A percentile compares a stretch with the other conserved stretches of the same genome.
phyloP scores from a whole-genome alignment of 2,329 filamentous ascomycete species.

The Botrytis paeoniae region DNA sequence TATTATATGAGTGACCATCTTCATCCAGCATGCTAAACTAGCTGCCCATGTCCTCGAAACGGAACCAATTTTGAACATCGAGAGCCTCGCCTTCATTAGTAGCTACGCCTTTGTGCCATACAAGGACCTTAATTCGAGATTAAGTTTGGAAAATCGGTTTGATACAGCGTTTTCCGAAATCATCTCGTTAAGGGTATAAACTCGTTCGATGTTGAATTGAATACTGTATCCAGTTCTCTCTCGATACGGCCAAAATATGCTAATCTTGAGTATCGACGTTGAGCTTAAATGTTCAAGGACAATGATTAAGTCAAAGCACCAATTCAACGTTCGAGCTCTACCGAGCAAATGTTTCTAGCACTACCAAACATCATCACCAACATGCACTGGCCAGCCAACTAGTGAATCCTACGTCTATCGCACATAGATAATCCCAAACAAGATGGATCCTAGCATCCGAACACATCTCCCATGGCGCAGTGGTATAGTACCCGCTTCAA shows the following conservation, averaged over 20 bases:
- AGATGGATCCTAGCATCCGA: neutral
- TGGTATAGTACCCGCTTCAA: neutral
- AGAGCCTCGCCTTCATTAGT: constrained; percentile 21
- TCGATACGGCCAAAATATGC: too few species aligned
- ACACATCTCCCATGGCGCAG: neutral
- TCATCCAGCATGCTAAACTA: constrained; percentile 18
- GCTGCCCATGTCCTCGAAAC: constrained; percentile 19
- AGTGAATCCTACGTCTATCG: neutral
- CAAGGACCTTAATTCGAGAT: neutral
- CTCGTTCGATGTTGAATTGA: neutral
- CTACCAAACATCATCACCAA: neutral
- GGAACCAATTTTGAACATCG: constrained; percentile 2
- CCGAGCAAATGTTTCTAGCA: neutral
- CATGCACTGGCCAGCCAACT: neutral
- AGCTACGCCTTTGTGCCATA: constrained; percentile 21
- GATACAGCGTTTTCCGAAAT: neutral
- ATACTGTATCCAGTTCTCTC: neutral
- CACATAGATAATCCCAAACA: neutral
- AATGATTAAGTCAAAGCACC: neutral
- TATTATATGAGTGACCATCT: constrained; percentile 20
- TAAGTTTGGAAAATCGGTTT: neutral
- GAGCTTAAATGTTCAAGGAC: neutral
- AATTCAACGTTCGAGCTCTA: neutral
- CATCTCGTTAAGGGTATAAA: neutral
- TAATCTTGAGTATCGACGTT: too few species aligned